Conservation (phyloP, 441 rosid species). For the Euphorbia schlechtendalii region DNA sequence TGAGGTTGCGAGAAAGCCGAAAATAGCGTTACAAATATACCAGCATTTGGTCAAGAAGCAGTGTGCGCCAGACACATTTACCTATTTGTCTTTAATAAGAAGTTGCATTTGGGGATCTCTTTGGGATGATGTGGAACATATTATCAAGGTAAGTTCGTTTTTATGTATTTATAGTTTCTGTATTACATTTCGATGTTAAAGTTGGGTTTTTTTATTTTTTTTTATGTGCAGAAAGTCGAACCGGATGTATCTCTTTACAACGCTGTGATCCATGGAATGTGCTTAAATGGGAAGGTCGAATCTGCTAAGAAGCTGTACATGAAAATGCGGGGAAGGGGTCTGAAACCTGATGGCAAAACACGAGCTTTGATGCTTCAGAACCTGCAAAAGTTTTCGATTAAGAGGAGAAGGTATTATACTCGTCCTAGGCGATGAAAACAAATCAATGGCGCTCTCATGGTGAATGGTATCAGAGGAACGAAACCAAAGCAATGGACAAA, state of each 20-base stretch:
- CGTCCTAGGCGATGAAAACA: not conserved
- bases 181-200: not conserved
- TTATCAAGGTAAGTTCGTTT: constrained; percentile 44
- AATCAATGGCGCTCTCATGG: not conserved
- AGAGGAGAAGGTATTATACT: not conserved
- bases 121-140: constrained; percentile 60
- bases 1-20: constrained; percentile 60
- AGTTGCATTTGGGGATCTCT: constrained; percentile 77
- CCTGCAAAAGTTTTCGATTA: constrained; percentile 25
- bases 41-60: constrained; percentile 52
- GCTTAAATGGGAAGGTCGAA: constrained; percentile 50
- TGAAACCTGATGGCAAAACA: constrained; percentile 67
- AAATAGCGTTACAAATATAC: constrained; percentile 62
- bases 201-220: not conserved
- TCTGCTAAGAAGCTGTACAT: constrained; percentile 51
- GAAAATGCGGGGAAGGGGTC: constrained; percentile 51
- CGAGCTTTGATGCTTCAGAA: constrained; percentile 68
- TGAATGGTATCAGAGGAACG: not conserved
- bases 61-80: constrained; percentile 54
- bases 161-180: not conserved
- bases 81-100: constrained; percentile 57
- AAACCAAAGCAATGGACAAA: not conserved
- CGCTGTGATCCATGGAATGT: constrained; percentile 67
- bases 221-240: constrained; percentile 36
- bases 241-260: constrained; percentile 55